Evolutionary conservation across 1,284 basidiomycete genomes (phyloP), one percentile per base, ranked within the genome.

Genomic region (Volvariella volvacea): DNA sequence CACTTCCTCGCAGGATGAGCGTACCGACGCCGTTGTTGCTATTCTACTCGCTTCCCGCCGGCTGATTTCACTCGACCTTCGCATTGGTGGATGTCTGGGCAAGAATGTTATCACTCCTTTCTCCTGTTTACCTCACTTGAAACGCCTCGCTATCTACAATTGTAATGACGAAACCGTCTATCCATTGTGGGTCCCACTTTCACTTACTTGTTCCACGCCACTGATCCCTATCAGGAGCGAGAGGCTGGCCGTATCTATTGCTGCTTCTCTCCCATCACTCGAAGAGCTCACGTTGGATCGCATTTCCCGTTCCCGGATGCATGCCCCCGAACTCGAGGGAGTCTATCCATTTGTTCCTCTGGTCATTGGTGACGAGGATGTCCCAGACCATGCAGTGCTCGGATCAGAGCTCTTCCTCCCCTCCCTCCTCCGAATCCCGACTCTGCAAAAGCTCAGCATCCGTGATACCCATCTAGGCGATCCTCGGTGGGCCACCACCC

Each of bases 391-490:
- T 57, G 68, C 78, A 32, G 16, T 66, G 12, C 66, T 83, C 46
- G 80, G 76, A 22, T 60, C 68, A 22, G 70, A 76, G 34, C 77
- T 86, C 39, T 71, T 66, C 15, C 71, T 87, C 1, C 82, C 84
- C 2, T 75, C 73, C 12, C 74, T 87, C 44, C 70, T 87, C 41
- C 71, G 71, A 48, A 70, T 87, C 39, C 72, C 76, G 3, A 68
- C 74, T 40, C 73, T 87, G 34, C 71, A 67, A 33, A 74, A 71
- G 49, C 78, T 87, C 50, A 68, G 71, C 43, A 77, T 87, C 51
- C 74, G 72, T 42, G 82, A 85, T 55, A 85, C 82, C 0, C 82
- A 83, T 60, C 72, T 87, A 45, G 83, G 83, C 20, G 77, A 82
- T 59, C 66, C 67, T 31, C 64, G 65, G 21, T 83, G 80, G 77